Evolutionary conservation across 164 flowering plant genomes (phyloP), one percentile per base, ranked within the genome.

Genomic region (Stephania yunnanensis): DNA sequence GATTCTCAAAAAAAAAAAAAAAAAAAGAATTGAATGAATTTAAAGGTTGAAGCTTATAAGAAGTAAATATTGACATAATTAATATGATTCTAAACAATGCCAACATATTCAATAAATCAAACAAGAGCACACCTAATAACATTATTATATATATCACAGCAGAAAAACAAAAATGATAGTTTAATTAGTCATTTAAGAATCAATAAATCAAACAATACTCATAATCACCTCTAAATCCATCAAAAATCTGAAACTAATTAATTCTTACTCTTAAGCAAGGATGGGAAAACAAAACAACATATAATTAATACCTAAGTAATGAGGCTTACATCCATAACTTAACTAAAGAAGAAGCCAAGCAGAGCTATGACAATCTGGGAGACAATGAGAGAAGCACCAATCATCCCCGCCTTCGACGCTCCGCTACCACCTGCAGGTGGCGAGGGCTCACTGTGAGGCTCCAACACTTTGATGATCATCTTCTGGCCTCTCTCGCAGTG

Each of bases 401-500:
- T 71, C 74, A 46, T 55, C 71, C 7, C 64, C 5, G 64, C 64
- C 64, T 58, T 58, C 5, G 71, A 25, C 4, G 68, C 65, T 9
- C 53, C 53, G 25, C 46, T 76, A 31, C 13, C n/a, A 50, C 25
- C 17, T 3, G 8, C 66, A 3, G 20, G 7, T 3, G 78, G 77
- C 6, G 67, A 63, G 30, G 70, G 52, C 67, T 22, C 31, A 10
- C n/a, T 71, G 31, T 76, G 70, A 6, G 63, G 46, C 20, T 76
- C 78, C 66, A 76, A 50, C 29, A 76, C 79, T 17, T 81, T 86
- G 10, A 92, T 69, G 65, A 90, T 86, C 90, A 92, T 83, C 74
- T 78, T 81, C 84, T 88, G 90, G 0, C 97, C 95, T 73, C 69
- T 84, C 64, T 87, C 78, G 52, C 93, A 90, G 79, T 92, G 93